Evolutionary conservation across 495 filamentous ascomycete genomes (phyloP), one percentile per base, ranked within the genome.

Genomic region (Cryomyces minteri): DNA sequence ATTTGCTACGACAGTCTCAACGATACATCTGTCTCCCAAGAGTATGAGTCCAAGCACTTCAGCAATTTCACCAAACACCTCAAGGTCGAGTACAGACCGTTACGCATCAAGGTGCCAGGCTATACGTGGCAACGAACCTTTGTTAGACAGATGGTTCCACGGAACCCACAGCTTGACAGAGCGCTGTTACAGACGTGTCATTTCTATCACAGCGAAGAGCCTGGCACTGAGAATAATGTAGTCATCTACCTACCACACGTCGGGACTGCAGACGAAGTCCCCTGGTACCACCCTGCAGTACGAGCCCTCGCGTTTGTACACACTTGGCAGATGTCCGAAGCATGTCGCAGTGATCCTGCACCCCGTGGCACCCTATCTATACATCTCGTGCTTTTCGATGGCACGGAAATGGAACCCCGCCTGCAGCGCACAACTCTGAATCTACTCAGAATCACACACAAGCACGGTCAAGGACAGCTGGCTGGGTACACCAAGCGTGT

Each of bases 201-300:
- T 46, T 67, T 88, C 44, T 84, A 64, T 38, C 48, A 53, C 5
- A 39, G 52, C 52, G 43, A 52, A 18, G 48, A 48, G 8, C 44
- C 49, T 3, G 48, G 44, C 12, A 29, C 47, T 6, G 43, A 44
- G n/a, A 33, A 54, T 39, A 51, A 53, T 28, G 62, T 94, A 38
- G 72, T 90, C n/a, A 58, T 90, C 14, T 92, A 88, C 56, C 67
- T 81, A 29, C 83, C 88, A 30, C 87, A 93, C 59, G 71, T 77
- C 10, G 54, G 67, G 28, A 60, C 65, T 0, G 61, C 68, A 7
- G 64, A 69, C 11, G 72, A 80, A 12, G 69, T 87, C 40, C 88
- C 88, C 5, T 93, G 76, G 62, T 96, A 96, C 55, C 85, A 94
- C 54, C 88, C 88, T 5, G 61, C 67, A 45, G 76, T 93, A 4